phyloP scores from a whole-genome alignment of 495 filamentous ascomycete genomes.

The Coniosporium apollinis region DNA sequence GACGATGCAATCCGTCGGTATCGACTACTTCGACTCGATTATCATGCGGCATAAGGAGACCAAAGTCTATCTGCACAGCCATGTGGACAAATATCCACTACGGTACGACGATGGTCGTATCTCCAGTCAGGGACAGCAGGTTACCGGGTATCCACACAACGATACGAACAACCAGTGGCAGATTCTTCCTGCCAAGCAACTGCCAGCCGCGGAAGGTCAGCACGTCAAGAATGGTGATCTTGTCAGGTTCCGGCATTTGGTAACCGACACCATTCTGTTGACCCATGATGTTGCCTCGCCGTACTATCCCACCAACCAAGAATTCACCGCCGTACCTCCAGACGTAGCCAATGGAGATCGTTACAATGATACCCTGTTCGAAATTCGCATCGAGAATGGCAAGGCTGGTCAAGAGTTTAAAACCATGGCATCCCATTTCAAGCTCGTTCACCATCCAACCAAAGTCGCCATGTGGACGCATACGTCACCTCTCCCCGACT shows the following conservation, averaged over 20 bases:
- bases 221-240: slow-evolving; percentile 73
- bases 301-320: slow-evolving; percentile 92
- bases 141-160: slow-evolving; percentile 94
- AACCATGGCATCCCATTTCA: slow-evolving; percentile 80
- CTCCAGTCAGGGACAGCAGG: slow-evolving; percentile 86
- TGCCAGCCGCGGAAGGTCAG: slow-evolving; percentile 36
- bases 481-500: slow-evolving; percentile 80
- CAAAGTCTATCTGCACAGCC: slow-evolving; percentile 88
- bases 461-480: slow-evolving; percentile 99
- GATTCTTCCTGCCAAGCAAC: slow-evolving; percentile 49
- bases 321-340: slow-evolving; percentile 71
- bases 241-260: slow-evolving; percentile 72
- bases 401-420: slow-evolving; percentile 75
- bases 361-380: slow-evolving; percentile 82
- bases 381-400: slow-evolving; percentile 75
- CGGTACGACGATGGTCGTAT: slow-evolving; percentile 96
- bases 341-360: slow-evolving; percentile 63
- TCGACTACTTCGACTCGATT: slow-evolving; percentile 82
- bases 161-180: slow-evolving; percentile 99
- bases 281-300: slow-evolving; percentile 99
- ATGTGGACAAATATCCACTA: slow-evolving; percentile 73
- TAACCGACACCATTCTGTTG: slow-evolving; percentile 73
- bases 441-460: slow-evolving; percentile 79
- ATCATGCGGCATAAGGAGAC: slow-evolving; percentile 91
- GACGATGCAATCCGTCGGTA: slow-evolving; percentile 64